phyloP scores from a whole-genome alignment of 257 asterid genomes.

The Gentiana macrophylla region DNA sequence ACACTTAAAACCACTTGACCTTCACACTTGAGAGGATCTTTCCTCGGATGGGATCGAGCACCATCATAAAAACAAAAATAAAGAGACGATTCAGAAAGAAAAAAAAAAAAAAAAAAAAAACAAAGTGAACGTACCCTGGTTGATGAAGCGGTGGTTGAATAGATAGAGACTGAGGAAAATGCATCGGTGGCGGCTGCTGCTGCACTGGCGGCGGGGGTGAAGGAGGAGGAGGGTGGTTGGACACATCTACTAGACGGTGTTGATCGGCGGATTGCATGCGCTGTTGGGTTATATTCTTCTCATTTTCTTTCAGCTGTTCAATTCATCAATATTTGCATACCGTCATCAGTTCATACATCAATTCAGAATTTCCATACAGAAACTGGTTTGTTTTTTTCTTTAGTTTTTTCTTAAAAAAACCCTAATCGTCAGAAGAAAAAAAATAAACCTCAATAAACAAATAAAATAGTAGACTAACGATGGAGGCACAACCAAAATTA shows the following conservation, averaged over 20 bases:
- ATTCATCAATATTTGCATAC: neutral
- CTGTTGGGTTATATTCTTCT: conserved; percentile 12
- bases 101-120: neutral
- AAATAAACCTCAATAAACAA: too few relatives aligned
- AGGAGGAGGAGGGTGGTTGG: neutral
- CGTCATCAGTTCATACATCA: neutral
- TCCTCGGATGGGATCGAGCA: too few relatives aligned
- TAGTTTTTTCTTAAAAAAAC: too few relatives aligned
- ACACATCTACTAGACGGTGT: neutral
- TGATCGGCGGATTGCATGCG: conserved; percentile 13
- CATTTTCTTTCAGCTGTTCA: conserved; percentile 35
- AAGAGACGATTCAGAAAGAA: too few relatives aligned
- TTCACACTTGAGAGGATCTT: too few relatives aligned
- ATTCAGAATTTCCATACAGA: too few relatives aligned
- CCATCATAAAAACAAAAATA: too few relatives aligned
- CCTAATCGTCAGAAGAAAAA: too few relatives aligned
- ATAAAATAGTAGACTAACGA: too few relatives aligned
- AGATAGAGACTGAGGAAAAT: conserved; percentile 16
- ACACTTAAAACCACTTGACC: too few relatives aligned
- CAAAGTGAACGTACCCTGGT: conserved; percentile 21
- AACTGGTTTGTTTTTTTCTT: too few relatives aligned
- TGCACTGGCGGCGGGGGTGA: conserved; percentile 14
- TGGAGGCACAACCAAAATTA: too few relatives aligned
- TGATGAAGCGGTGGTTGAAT: neutral
- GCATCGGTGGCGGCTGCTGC: conserved; percentile 9